Conservation (phyloP, 2,329 filamentous ascomycete genomes). For the Cladosporium sphaerospermum region DNA sequence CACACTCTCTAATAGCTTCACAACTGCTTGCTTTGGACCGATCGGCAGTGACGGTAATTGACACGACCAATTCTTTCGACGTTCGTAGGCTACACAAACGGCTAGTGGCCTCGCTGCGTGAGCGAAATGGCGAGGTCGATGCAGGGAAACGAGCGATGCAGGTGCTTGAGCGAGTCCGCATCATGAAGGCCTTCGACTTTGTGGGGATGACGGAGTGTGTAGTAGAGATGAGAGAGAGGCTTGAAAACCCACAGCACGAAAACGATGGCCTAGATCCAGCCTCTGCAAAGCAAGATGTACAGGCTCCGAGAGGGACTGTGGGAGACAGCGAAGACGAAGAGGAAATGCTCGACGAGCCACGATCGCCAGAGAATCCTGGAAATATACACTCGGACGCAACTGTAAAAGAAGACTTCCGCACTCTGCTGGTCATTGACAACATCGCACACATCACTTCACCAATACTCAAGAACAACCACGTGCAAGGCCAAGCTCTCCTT, state of each 20-base stretch:
- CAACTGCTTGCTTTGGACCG: constrained; percentile 30
- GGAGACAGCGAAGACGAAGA: constrained; percentile 33
- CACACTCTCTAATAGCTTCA: constrained; percentile 32
- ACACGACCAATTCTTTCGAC: constrained; percentile 42
- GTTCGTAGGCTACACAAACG: constrained; percentile 33
- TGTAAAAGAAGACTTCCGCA: not conserved
- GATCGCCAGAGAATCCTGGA: not conserved
- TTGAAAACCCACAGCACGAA: constrained; percentile 17
- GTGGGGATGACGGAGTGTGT: constrained; percentile 43
- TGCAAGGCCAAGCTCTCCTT: constrained; percentile 36
- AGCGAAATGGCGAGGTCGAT: constrained; percentile 4
- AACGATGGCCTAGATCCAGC: not conserved
- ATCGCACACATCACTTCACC: constrained; percentile 24
- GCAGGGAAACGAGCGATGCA: constrained; percentile 29
- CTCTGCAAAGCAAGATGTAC: not conserved
- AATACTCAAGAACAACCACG: constrained; percentile 24
- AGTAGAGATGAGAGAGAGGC: constrained; percentile 36
- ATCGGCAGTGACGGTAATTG: constrained; percentile 38
- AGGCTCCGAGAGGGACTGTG: constrained; percentile 23
- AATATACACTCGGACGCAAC: not conserved
- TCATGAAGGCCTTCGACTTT: constrained; percentile 48
- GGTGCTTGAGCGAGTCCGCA: constrained; percentile 39
- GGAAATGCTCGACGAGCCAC: constrained; percentile 33
- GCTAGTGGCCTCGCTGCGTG: constrained; percentile 14
- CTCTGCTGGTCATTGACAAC: constrained; percentile 25